phyloP scores from a whole-genome alignment of 768 basidiomycete genomes.

The Psilocybe tampanensis region DNA sequence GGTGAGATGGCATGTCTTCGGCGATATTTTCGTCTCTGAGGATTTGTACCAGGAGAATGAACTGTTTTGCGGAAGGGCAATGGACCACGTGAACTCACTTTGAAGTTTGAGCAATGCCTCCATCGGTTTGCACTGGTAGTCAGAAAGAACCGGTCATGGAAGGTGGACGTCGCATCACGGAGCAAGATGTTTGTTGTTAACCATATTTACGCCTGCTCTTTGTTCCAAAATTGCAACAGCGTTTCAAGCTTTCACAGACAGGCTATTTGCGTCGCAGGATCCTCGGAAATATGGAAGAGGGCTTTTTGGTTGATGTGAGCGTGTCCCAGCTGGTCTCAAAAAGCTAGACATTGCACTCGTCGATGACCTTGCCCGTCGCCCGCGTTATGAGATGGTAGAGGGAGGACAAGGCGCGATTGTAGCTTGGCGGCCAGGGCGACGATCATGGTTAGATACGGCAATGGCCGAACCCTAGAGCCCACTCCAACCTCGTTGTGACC shows the following conservation, averaged over 20 bases:
- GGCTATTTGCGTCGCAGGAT: background rate
- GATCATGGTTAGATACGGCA: slow-evolving; percentile 15
- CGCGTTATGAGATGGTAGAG: background rate
- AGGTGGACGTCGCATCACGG: background rate
- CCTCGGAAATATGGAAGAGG: background rate
- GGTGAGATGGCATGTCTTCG: too few relatives aligned
- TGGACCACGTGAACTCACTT: too few relatives aligned
- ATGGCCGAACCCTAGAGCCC: slow-evolving; percentile 20
- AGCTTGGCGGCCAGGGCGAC: background rate
- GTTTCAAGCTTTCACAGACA: background rate
- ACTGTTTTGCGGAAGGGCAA: too few relatives aligned
- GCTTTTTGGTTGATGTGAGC: background rate
- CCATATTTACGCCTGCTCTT: background rate
- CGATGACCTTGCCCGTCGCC: background rate
- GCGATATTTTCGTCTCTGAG: too few relatives aligned
- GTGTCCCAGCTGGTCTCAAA: background rate
- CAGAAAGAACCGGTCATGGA: background rate
- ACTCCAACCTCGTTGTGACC: slow-evolving; percentile 6
- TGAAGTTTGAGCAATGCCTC: too few relatives aligned
- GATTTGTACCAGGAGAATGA: too few relatives aligned
- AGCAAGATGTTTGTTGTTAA: background rate
- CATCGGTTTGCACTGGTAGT: background rate
- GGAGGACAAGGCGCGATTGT: background rate
- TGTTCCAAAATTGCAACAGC: background rate
- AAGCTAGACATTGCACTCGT: background rate